These are phyloP conservation scores for Hymenoscyphus linearis DNA, from an alignment of 2,329 filamentous ascomycete genomes.

Conservation along the genomic window DNA sequence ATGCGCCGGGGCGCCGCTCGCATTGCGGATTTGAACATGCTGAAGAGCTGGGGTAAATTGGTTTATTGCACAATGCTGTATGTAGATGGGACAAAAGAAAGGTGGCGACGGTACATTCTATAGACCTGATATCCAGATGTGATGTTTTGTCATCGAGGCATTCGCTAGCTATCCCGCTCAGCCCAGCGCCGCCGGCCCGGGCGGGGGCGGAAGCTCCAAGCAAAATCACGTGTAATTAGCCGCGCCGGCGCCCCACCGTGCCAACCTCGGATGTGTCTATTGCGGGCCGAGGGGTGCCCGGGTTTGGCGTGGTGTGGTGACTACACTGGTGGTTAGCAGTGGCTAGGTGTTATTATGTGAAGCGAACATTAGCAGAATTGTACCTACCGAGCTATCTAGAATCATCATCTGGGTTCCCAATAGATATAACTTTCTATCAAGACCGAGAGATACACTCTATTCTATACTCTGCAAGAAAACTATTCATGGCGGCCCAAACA, in stretches of 20 bases:
- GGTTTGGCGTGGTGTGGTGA: too few species aligned
- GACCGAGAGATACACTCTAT: too few species aligned
- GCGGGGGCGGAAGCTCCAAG: not conserved
- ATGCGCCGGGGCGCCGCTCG: slow-evolving; percentile 25
- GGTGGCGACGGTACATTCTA: slow-evolving; percentile 10
- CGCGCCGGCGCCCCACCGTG: too few species aligned
- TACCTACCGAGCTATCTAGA: too few species aligned
- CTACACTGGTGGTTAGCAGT: too few species aligned
- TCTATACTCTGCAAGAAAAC: not conserved
- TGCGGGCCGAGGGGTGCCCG: too few species aligned
- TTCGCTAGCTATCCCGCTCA: not conserved
- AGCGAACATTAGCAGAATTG: too few species aligned
- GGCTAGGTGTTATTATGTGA: too few species aligned
- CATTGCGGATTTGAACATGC: slow-evolving; percentile 28
- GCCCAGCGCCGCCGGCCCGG: too few species aligned
- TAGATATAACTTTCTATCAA: too few species aligned
- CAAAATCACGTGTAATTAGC: slow-evolving; percentile 5
- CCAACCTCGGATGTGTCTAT: too few species aligned
- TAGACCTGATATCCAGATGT: slow-evolving; percentile 13
- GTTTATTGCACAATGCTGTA: slow-evolving; percentile 4
- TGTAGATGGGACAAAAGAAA: slow-evolving; percentile 23
- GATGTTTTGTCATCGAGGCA: slow-evolving; percentile 28
- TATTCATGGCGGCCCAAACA: not conserved
- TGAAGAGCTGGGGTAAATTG: slow-evolving; percentile 6
- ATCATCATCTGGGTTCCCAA: too few species aligned